A percentile compares a stretch with the other conserved stretches of the same genome.
These are phyloP conservation scores for Ceratocystis alfenasii DNA, from an alignment of 2,329 filamentous ascomycete species.

Conservation along the genomic window DNA sequence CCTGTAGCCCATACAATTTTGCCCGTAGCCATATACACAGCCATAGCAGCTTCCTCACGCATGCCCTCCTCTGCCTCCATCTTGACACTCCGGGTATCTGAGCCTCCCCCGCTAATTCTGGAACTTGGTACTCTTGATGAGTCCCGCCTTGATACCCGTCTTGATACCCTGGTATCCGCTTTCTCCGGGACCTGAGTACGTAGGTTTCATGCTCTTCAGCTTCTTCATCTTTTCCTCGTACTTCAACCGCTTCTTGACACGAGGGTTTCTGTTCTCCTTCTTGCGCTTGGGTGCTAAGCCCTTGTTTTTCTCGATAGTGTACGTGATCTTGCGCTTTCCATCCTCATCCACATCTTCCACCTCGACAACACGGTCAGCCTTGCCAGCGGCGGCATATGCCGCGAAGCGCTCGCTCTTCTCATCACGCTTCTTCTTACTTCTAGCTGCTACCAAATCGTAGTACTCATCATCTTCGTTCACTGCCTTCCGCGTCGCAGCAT, in stretches of 20 bases:
- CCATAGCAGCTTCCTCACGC: not conserved
- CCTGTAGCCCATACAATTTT: conserved; percentile 21
- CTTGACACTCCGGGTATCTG: conserved; percentile 2
- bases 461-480: conserved; percentile 67
- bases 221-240: conserved; percentile 98
- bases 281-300: conserved; percentile 77
- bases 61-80: too few relatives aligned
- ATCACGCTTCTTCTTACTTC: conserved; percentile 56
- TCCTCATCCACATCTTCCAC: conserved; percentile 62
- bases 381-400: conserved; percentile 48
- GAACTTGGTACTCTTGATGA: conserved; percentile 90
- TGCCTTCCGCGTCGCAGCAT: conserved; percentile 29
- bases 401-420: conserved; percentile 53
- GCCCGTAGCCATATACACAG: conserved; percentile 8
- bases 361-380: conserved; percentile 51
- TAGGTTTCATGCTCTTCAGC: conserved; percentile 69
- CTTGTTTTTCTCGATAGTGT: conserved; percentile 96
- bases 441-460: conserved; percentile 74
- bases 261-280: conserved; percentile 88
- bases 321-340: conserved; percentile 84
- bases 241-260: conserved; percentile 97
- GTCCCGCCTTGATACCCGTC: conserved; percentile 86
- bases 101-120: conserved; percentile 32
- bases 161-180: conserved; percentile 83
- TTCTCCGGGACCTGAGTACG: conserved; percentile 73